Evolutionary conservation across 257 asterid genomes (phyloP), one percentile per base, ranked within the genome.

Genomic region (Solanum neorickii): DNA sequence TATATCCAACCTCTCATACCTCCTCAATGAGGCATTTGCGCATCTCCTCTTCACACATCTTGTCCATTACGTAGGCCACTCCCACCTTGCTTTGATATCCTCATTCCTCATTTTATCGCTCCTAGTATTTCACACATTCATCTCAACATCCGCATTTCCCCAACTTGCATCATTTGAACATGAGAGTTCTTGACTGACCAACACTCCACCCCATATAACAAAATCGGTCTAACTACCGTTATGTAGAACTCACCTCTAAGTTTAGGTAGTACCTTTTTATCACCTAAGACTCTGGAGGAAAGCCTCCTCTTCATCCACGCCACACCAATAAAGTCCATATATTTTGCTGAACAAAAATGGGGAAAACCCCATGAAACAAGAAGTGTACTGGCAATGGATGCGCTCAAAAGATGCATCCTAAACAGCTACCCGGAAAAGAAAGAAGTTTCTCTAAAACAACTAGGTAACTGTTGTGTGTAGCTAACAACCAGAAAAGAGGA

Each of bases 401-500:
- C 1, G 18, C 16, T 73, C 82, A 37, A 73, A 37, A 73, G 82
- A 73, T 73, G 3, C 49, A 73, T 73, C 82, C 49, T 20, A 20
- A 37, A 37, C 49, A 73, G 49, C 49, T 20, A 37, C 3, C 49
- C 82, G 1, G 3, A 20, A 73, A 73, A 5, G 44, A 4, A 72
- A 16, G 1, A 16, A 29, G 23, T 29, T 31, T 33, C 80, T 72
- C 46, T 20, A 35, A 35, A 72, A 70, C 44, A 70, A 72, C 47
- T 72, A 72, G 27, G 27, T 35, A 72, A 37, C 29, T 73, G 37
- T 37, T 37, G 47, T 37, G n/a, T 70, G 82, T 10, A 10, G 47
- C 82, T 33, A 35, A 37, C 18, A 20, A 73, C 29, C 27, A 20
- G 29, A 73, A 35, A 73, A 72, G 76, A 86, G 97, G 96, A 87